Evolutionary conservation across 768 basidiomycete genomes (phyloP).

Genomic region (Boletus vermiculosoides): DNA sequence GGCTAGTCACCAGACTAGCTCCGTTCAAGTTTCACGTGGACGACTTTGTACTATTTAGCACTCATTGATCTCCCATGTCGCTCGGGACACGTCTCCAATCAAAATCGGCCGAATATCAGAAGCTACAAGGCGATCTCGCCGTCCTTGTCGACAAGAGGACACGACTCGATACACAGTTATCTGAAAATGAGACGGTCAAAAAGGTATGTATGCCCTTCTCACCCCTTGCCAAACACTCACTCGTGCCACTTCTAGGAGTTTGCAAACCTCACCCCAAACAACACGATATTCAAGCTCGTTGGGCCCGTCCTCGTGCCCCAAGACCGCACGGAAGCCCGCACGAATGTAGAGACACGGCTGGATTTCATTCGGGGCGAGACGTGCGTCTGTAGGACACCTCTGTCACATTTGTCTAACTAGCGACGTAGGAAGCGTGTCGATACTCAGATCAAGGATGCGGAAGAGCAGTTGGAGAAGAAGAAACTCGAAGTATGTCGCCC

Average conservation of each 20-base stretch:
- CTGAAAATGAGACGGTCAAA: conserved; percentile 90
- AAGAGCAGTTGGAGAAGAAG: conserved; percentile 75
- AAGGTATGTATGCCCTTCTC: conserved; percentile 51
- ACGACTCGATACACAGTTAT: conserved; percentile 83
- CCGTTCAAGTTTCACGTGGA: conserved; percentile 17
- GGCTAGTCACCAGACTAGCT: not conserved
- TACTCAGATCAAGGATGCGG: conserved; percentile 73
- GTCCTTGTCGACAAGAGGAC: conserved; percentile 77
- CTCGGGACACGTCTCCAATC: conserved; percentile 61
- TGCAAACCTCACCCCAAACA: conserved; percentile 63
- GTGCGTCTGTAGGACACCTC: conserved; percentile 42
- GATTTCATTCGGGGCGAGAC: conserved; percentile 88
- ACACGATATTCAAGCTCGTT: conserved; percentile 85
- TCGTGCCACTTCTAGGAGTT: conserved; percentile 65
- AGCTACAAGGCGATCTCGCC: conserved; percentile 72
- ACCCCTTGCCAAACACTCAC: not conserved
- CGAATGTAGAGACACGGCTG: conserved; percentile 84
- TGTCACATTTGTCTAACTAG: conserved; percentile 7
- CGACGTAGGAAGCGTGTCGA: conserved; percentile 73
- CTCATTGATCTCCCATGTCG: conserved; percentile 41
- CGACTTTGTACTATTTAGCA: conserved; percentile 4
- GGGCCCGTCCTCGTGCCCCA: conserved; percentile 91
- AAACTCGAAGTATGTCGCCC: conserved; percentile 63
- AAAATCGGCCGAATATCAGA: conserved; percentile 75
- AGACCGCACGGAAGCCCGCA: conserved; percentile 82